These are phyloP conservation scores for Herpotrichia juniperi DNA, from an alignment of 2,329 filamentous ascomycete species.

Conservation along the genomic window DNA sequence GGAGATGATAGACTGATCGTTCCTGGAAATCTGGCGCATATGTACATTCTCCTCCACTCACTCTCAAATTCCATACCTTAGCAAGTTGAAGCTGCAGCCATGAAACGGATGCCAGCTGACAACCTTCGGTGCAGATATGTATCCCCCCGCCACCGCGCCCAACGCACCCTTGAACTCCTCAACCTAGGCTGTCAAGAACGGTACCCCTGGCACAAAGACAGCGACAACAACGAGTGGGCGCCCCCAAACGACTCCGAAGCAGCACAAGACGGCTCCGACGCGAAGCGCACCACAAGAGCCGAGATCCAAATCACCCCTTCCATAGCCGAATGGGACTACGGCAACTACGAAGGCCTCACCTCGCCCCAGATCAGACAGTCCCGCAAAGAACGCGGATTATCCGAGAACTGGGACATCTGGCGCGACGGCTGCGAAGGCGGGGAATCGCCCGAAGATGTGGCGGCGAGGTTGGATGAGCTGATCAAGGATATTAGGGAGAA, in stretches of 20 bases:
- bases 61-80: not conserved
- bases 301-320: conserved; percentile 57
- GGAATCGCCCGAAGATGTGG: conserved; percentile 78
- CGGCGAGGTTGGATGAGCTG: conserved; percentile 72
- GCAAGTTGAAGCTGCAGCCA: too few species aligned
- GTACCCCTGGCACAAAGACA: conserved; percentile 68
- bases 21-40: conserved; percentile 78
- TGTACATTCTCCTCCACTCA: conserved; percentile 60
- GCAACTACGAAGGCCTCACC: conserved; percentile 65
- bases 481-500: conserved; percentile 73
- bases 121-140: conserved; percentile 67
- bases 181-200: conserved; percentile 71
- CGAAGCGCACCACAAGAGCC: conserved; percentile 44
- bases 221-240: not conserved
- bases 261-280: conserved; percentile 6
- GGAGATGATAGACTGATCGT: conserved; percentile 85
- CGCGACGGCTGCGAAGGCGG: conserved; percentile 81
- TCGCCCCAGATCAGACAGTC: conserved; percentile 56
- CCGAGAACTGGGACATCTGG: conserved; percentile 82
- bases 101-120: not conserved
- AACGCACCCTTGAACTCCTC: conserved; percentile 88
- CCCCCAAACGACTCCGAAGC: conserved; percentile 2
- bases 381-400: conserved; percentile 57
- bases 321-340: conserved; percentile 68
- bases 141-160: conserved; percentile 82